phyloP scores from a whole-genome alignment of 495 filamentous ascomycete species.

The Aspergillus coremiiformis region DNA sequence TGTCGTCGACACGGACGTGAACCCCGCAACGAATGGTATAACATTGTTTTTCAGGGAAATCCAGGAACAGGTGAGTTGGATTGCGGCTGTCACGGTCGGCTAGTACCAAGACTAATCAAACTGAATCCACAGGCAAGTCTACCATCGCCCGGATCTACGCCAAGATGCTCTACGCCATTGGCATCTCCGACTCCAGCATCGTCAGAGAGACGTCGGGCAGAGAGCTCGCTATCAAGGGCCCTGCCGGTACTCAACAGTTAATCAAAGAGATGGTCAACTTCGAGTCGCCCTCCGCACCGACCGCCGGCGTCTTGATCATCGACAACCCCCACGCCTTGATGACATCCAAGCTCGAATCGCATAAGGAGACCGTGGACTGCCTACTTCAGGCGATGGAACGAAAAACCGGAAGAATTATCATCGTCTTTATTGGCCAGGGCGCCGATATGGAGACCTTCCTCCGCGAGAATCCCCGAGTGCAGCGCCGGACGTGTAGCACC shows the following conservation, averaged over 20 bases:
- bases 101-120: background rate
- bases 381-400: conserved; percentile 9
- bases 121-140: conserved; percentile 8
- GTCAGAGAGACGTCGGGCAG: conserved; percentile 19
- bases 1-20: conserved; percentile 18
- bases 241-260: conserved; percentile 50
- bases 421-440: conserved; percentile 59
- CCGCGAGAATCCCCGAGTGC: conserved; percentile 56
- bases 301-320: conserved; percentile 49
- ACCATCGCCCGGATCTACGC: conserved; percentile 16
- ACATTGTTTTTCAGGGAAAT: conserved; percentile 14
- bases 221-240: conserved; percentile 51
- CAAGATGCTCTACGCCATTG: conserved; percentile 13
- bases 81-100: background rate
- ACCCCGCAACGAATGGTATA: conserved; percentile 16
- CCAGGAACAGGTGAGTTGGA: conserved; percentile 11
- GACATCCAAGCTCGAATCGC: conserved; percentile 6
- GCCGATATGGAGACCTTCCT: conserved; percentile 64
- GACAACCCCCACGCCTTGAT: conserved; percentile 53
- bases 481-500: conserved; percentile 50
- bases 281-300: background rate
- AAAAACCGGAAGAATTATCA: conserved; percentile 52
- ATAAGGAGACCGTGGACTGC: conserved; percentile 5
- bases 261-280: conserved; percentile 37
- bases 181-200: conserved; percentile 7